Evolutionary conservation across 139 green algal species (phyloP).

Genomic region (Chlorella sp.): DNA sequence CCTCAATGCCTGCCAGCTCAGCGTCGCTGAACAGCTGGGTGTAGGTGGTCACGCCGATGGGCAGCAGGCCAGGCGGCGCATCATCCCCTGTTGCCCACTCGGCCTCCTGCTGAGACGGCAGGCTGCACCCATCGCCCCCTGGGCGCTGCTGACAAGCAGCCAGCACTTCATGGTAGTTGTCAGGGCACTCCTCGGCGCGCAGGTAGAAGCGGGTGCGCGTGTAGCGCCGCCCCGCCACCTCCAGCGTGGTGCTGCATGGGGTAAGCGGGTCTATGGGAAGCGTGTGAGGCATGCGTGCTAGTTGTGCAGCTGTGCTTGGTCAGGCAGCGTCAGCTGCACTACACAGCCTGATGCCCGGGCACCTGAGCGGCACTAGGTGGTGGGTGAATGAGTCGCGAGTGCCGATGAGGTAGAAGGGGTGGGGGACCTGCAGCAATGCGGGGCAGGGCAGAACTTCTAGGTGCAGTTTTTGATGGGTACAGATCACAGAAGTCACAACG

Average conservation of each 20-base stretch:
- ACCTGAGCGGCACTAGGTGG: slow-evolving; percentile 46
- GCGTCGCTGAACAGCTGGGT: slow-evolving; percentile 42
- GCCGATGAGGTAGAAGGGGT: slow-evolving; percentile 72
- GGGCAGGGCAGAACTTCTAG: too few species aligned
- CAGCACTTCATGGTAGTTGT: background rate
- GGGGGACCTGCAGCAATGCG: slow-evolving; percentile 55
- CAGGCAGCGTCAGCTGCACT: too few species aligned
- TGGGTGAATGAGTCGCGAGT: slow-evolving; percentile 75
- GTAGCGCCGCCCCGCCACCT: slow-evolving; percentile 37
- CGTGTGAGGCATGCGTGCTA: too few species aligned
- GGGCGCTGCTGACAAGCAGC: background rate
- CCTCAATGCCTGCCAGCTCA: slow-evolving; percentile 68
- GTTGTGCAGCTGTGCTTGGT: too few species aligned
- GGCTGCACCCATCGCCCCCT: too few species aligned
- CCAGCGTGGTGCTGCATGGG: slow-evolving; percentile 18
- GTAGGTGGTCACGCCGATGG: slow-evolving; percentile 75
- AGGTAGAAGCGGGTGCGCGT: slow-evolving; percentile 69
- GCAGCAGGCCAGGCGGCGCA: slow-evolving; percentile 40
- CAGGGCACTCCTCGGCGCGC: background rate
- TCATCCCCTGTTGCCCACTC: background rate
- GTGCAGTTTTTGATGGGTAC: too few species aligned
- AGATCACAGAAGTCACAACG: too few species aligned
- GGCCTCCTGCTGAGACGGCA: background rate
- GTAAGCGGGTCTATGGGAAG: too few species aligned
- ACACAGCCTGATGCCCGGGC: background rate